Evolutionary conservation across 176 grass and related monocot genomes (phyloP).

Genomic region (Triticum monococcum): DNA sequence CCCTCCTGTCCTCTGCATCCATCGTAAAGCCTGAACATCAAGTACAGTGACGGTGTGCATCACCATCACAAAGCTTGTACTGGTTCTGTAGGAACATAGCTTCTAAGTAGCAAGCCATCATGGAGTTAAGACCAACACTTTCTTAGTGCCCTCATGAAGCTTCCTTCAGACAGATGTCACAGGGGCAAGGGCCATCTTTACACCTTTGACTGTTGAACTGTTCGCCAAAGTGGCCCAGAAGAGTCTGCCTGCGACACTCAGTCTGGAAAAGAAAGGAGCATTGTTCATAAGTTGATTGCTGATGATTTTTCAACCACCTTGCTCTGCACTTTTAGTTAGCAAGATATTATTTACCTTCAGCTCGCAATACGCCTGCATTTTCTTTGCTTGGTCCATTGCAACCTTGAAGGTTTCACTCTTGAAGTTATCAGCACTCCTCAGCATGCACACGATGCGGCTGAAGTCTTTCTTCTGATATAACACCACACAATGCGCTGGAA

Average conservation of each 20-base stretch:
- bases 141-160: conserved; percentile 27
- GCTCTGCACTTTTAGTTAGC: not conserved
- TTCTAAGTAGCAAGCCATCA: not conserved
- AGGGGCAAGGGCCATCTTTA: conserved; percentile 65
- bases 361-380: conserved; percentile 89
- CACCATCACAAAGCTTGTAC: not conserved
- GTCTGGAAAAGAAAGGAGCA: conserved; percentile 34
- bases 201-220: conserved; percentile 58
- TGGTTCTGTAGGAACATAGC: not conserved
- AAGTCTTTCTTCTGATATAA: conserved; percentile 93
- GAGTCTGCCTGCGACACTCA: conserved; percentile 74
- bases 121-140: not conserved
- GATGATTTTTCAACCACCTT: not conserved
- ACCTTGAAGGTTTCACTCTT: conserved; percentile 66
- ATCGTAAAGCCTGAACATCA: not conserved
- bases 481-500: conserved; percentile 59
- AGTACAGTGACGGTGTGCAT: not conserved
- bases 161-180: conserved; percentile 76
- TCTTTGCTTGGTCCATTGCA: conserved; percentile 89
- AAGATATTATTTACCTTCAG: conserved; percentile 63
- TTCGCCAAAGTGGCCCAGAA: conserved; percentile 82
- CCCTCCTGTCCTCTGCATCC: not conserved
- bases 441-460: conserved; percentile 80
- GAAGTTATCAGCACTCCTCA: conserved; percentile 48
- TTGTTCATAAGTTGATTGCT: not conserved